Evolutionary conservation across 148 eudicot species (phyloP), one percentile per base, ranked within the genome.

Genomic region (Amaranthus cruentus): DNA sequence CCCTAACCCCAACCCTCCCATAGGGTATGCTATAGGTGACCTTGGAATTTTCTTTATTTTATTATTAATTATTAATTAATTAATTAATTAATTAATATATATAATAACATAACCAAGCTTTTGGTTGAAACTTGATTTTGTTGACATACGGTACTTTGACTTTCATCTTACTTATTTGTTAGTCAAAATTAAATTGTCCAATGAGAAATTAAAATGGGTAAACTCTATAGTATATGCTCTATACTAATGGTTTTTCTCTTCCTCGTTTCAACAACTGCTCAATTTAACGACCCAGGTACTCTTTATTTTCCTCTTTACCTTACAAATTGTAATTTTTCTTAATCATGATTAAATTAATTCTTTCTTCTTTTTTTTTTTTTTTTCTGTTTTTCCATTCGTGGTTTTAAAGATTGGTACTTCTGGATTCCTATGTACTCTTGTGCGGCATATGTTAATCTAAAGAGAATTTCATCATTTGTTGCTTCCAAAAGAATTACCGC

Each of bases 231-330:
- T 18, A 54, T 81, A 58, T 77, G 89, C 83, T 87, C 84, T 68
- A 14, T 79, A 9, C 66, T 91, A 64, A 88, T 91, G 91, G 88
- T 91, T 60, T 71, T 77, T 74, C 79, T 88, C 38, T 91, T 91
- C 70, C 81, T 83, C 10, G 74, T 78, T 65, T 88, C 88, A 11
- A 83, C 93, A 58, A 75, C 78, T 76, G 68, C 84, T 70, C 93
- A 87, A 66, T 77, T 85, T 73, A 76, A 91, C 58, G 91, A 91
- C 73, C 75, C 77, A 18, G 90, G 96, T 90, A 81, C 5, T 49
- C 53, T 5, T 11, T 4, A 9, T 38, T 58, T 13, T 14, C 9
- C 53, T 12, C 7, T 7, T 52, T 28, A 28, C 48, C n/a, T 59
- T 12, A 46, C 9, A 2, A 6, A 12, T 2, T 10, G 0, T n/a